Conservation (phyloP, 2,329 filamentous ascomycete species). For the Scytalidium sp. region DNA sequence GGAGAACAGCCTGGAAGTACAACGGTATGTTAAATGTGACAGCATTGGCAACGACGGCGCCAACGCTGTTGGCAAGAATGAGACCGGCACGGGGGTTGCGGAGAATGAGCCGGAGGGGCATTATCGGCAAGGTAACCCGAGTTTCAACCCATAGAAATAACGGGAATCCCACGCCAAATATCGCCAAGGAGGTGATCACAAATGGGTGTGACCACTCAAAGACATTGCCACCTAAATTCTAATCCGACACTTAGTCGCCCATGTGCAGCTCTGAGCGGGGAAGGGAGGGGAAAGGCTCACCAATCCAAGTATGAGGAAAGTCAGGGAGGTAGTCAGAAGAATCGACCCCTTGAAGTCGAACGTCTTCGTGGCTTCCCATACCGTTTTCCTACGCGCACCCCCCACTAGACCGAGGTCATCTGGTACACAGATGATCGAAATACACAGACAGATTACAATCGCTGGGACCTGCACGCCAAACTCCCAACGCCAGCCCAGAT, state of each 20-base stretch:
- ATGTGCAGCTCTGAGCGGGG: neutral
- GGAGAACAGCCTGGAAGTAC: slow-evolving; percentile 73
- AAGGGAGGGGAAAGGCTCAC: slow-evolving; percentile 36
- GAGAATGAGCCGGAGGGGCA: slow-evolving; percentile 53
- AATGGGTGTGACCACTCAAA: slow-evolving; percentile 60
- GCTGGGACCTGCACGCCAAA: slow-evolving; percentile 60
- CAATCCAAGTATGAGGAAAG: slow-evolving; percentile 55
- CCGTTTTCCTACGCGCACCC: slow-evolving; percentile 38
- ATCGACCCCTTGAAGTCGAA: slow-evolving; percentile 57
- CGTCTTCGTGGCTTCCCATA: slow-evolving; percentile 47
- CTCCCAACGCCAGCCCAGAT: slow-evolving; percentile 71
- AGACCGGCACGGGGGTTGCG: slow-evolving; percentile 52
- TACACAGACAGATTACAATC: slow-evolving; percentile 41
- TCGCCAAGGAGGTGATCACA: slow-evolving; percentile 47
- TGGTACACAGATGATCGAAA: slow-evolving; percentile 48
- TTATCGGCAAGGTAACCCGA: slow-evolving; percentile 50
- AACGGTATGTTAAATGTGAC: slow-evolving; percentile 64
- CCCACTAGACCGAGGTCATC: slow-evolving; percentile 45
- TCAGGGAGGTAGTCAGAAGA: slow-evolving; percentile 49
- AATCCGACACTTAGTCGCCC: slow-evolving; percentile 4
- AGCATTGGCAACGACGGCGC: slow-evolving; percentile 49
- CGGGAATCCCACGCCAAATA: slow-evolving; percentile 46
- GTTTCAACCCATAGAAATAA: slow-evolving; percentile 52
- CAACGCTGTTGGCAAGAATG: slow-evolving; percentile 53
- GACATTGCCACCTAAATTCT: slow-evolving; percentile 63